Evolutionary conservation across 2,329 filamentous ascomycete genomes (phyloP).

Genomic region (Myriosclerotinia scirpicola): DNA sequence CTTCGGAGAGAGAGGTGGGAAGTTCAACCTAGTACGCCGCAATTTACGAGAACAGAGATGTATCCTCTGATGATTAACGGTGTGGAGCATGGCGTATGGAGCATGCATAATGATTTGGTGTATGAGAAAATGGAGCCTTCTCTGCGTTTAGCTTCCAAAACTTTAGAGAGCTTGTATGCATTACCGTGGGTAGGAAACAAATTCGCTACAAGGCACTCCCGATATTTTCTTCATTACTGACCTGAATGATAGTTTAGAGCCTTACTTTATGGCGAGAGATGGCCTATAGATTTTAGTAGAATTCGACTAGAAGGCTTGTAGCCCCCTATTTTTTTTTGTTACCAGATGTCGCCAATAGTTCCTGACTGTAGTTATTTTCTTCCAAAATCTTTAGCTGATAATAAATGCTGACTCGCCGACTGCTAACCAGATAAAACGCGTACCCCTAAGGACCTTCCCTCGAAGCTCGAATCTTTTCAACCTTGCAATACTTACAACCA

Average conservation of each 20-base stretch:
- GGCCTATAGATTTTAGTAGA: neutral
- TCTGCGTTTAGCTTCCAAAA: conserved; percentile 37
- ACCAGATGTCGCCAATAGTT: no score
- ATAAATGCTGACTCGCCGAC: no score
- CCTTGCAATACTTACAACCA: neutral
- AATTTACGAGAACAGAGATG: conserved; percentile 16
- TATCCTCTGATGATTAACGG: conserved; percentile 24
- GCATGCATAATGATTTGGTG: conserved; percentile 28
- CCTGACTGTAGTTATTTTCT: no score
- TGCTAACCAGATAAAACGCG: no score
- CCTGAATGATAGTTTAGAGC: neutral
- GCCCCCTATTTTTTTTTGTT: no score
- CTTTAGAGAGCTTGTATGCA: conserved; percentile 26
- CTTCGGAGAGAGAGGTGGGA: conserved; percentile 26
- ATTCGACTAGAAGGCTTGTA: neutral
- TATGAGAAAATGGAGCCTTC: conserved; percentile 29
- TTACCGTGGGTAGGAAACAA: conserved; percentile 27
- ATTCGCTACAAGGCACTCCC: neutral
- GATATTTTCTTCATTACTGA: neutral
- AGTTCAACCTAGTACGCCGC: neutral
- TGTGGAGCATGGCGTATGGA: conserved; percentile 24
- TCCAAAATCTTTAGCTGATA: neutral
- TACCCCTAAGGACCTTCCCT: neutral
- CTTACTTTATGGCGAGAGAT: neutral
- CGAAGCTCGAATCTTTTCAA: neutral